A percentile compares a stretch with the other conserved stretches of the same genome.
Conservation (phyloP, 306 rosid species). For the Quercus gilva region DNA sequence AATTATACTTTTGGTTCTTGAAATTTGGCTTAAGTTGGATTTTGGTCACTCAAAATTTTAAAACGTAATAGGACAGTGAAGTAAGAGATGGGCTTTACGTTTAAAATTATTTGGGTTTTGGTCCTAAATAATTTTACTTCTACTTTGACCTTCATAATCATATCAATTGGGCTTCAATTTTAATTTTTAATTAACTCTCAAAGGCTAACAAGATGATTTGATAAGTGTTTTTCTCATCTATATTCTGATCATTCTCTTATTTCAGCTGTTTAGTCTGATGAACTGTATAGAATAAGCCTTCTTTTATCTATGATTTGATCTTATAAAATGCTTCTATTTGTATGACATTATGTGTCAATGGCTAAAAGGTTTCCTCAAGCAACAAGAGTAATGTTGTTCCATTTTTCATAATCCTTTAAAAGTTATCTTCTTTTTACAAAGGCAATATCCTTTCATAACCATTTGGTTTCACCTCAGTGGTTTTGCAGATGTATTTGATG, state of each 20-base stretch:
- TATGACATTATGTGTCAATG: not conserved
- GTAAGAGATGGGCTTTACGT: no score
- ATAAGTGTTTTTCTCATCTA: not conserved
- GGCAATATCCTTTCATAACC: slow-evolving; percentile 6
- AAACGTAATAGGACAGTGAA: no score
- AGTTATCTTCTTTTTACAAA: not conserved
- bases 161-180: not conserved
- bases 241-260: not conserved
- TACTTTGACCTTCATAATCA: not conserved
- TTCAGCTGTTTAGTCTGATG: not conserved
- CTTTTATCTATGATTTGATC: not conserved
- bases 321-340: not conserved
- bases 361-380: not conserved
- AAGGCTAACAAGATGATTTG: not conserved
- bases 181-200: not conserved
- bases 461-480: slow-evolving; percentile 54
- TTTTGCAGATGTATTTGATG: slow-evolving; percentile 85
- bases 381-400: not conserved
- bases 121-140: no score
- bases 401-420: no score
- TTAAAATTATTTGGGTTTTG: no score
- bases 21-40: no score
- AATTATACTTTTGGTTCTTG: no score
- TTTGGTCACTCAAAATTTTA: no score
- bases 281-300: not conserved